A percentile compares a stretch with the other conserved stretches of the same genome.
These are phyloP conservation scores for Lactifluus rugatus DNA, from an alignment of 768 basidiomycete genomes.

Conservation along the genomic window DNA sequence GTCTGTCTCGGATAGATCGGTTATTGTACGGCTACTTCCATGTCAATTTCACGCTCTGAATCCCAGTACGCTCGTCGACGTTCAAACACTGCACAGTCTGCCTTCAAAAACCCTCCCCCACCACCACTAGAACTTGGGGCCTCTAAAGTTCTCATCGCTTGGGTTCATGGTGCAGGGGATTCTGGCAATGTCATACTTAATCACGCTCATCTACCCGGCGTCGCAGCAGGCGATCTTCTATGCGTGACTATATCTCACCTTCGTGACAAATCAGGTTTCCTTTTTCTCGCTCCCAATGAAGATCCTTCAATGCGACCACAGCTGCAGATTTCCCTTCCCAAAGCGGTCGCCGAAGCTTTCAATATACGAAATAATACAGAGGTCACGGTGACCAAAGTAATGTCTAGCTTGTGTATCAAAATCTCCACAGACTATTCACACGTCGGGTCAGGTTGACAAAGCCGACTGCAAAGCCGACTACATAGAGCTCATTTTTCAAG, in stretches of 20 bases:
- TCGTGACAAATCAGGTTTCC: constrained; percentile 35
- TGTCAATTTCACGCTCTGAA: constrained; percentile 55
- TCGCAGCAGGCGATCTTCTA: constrained; percentile 65
- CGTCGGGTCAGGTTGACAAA: constrained; percentile 51
- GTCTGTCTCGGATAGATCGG: too few relatives aligned
- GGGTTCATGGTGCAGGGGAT: constrained; percentile 68
- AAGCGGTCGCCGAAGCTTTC: constrained; percentile 62
- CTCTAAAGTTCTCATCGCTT: constrained; percentile 50
- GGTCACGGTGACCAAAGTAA: constrained; percentile 62
- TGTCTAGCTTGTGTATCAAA: constrained; percentile 14
- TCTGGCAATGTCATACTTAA: constrained; percentile 55
- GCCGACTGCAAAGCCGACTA: constrained; percentile 55
- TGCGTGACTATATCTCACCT: constrained; percentile 39
- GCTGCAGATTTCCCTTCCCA: constrained; percentile 72
- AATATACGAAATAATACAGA: constrained; percentile 62
- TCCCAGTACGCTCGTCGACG: constrained; percentile 57
- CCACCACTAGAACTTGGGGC: constrained; percentile 53
- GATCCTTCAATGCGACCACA: constrained; percentile 52
- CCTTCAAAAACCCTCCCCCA: constrained; percentile 37
- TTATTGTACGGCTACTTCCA: constrained; percentile 26
- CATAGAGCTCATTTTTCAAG: constrained; percentile 86
- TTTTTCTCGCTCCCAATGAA: constrained; percentile 61
- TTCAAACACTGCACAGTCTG: constrained; percentile 67
- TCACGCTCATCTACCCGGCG: constrained; percentile 68
- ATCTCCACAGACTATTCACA: constrained; percentile 1